Evolutionary conservation across 1,284 basidiomycete genomes (phyloP).

Genomic region (Malassezia equina): DNA sequence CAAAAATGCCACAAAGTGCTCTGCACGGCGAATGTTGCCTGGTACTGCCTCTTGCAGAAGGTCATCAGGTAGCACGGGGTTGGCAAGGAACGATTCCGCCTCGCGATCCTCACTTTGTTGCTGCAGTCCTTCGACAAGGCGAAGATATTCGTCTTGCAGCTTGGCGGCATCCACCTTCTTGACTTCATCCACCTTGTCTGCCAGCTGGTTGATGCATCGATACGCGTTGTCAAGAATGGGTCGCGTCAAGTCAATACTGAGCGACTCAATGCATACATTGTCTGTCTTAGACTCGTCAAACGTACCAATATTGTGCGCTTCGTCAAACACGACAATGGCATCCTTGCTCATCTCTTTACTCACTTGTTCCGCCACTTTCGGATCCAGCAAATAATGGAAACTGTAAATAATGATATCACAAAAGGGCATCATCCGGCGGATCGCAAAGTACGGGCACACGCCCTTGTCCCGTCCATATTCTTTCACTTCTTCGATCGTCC

Average conservation of each 20-base stretch:
- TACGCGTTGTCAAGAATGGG: constrained; percentile 95
- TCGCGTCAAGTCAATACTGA: constrained; percentile 94
- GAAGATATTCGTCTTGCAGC: constrained; percentile 94
- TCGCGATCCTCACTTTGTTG: constrained; percentile 53
- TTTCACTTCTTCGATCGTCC: constrained; percentile 86
- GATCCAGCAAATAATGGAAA: constrained; percentile 96
- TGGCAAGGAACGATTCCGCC: constrained; percentile 70
- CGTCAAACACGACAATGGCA: constrained; percentile 96
- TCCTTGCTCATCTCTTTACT: constrained; percentile 96
- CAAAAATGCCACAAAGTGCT: constrained; percentile 96
- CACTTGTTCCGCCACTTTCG: constrained; percentile 97
- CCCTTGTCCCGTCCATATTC: constrained; percentile 75
- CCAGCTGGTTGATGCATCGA: constrained; percentile 74
- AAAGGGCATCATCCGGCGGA: constrained; percentile 93
- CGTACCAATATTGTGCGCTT: constrained; percentile 81
- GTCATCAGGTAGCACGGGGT: constrained; percentile 89
- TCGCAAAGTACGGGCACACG: constrained; percentile 90
- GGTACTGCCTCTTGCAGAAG: constrained; percentile 89
- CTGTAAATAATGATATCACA: constrained; percentile 96
- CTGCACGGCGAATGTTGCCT: constrained; percentile 94
- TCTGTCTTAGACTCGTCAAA: constrained; percentile 57
- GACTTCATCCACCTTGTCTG: constrained; percentile 92
- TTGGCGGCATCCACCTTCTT: constrained; percentile 87
- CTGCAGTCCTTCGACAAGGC: constrained; percentile 87
- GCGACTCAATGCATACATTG: constrained; percentile 97